A percentile compares a stretch with the other conserved stretches of the same genome.
phyloP scores from a whole-genome alignment of 345 rosid species.

The Moringa oleifera region DNA sequence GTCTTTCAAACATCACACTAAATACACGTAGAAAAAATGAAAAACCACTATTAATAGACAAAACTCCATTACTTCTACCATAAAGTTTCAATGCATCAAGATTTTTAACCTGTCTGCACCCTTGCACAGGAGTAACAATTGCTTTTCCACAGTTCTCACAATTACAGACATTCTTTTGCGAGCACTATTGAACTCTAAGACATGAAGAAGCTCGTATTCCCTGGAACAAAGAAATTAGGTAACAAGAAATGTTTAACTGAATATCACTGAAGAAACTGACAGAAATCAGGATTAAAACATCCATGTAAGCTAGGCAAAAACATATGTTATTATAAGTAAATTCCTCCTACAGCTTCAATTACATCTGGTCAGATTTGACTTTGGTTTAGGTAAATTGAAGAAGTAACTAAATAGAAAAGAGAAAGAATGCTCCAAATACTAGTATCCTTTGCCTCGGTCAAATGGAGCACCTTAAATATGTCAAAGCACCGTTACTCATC shows the following conservation, averaged over 20 bases:
- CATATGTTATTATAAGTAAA: neutral
- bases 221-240: slow-evolving; percentile 32
- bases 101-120: slow-evolving; percentile 84
- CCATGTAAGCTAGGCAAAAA: neutral
- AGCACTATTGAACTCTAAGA: slow-evolving; percentile 75
- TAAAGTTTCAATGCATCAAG: neutral
- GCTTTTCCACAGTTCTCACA: slow-evolving; percentile 51
- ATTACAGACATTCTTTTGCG: slow-evolving; percentile 94
- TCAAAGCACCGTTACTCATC: neutral
- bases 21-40: slow-evolving; percentile 15
- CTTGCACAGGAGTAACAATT: slow-evolving; percentile 64
- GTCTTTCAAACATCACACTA: slow-evolving; percentile 79
- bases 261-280: neutral
- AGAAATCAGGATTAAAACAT: neutral
- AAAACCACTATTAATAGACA: slow-evolving; percentile 9
- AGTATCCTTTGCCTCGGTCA: too few relatives aligned
- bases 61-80: slow-evolving; percentile 11
- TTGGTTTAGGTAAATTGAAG: neutral
- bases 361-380: neutral
- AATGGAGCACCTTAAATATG: neutral
- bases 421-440: too few relatives aligned
- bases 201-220: slow-evolving; percentile 70
- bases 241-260: slow-evolving; percentile 5
- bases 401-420: too few relatives aligned
- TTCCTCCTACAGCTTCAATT: neutral